Evolutionary conservation across 2,329 filamentous ascomycete genomes (phyloP), one percentile per base, ranked within the genome.

Genomic region (Alternaria sp.): DNA sequence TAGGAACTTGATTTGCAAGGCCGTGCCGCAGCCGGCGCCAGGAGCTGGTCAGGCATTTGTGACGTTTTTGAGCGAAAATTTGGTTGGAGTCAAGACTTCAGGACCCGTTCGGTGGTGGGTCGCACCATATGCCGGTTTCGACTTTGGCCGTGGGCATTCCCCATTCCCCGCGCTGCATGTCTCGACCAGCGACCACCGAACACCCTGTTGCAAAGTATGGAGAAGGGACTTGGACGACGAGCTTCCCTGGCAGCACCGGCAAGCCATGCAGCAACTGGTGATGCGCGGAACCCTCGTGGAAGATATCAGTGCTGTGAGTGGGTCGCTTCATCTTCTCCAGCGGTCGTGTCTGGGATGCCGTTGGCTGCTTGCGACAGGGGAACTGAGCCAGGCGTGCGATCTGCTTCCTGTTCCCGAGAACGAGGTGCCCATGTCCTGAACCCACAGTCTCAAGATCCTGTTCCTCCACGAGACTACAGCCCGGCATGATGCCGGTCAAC

Each of bases 21-120:
- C 62, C 64, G 68, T 67, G 68, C 67, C 65, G 66, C 61, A 61
- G 40, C 59, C 54, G 61, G 63, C 63, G 61, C 67, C 66, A 63
- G 58, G 50, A 58, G 45, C 58, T 54, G 56, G 63, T 54, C 57
- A 54, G 37, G 34, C 48, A 48, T 39, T 53, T 31, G 46, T 56
- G 51, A 54, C 34, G 45, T 39, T 53, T 53, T 28, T 14, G 29
- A 49, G 36, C 31, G 26, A 28, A 36, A 39, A 34, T 31, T 14
- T 48, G 51, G 31, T 33, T 51, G 39, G 33, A 41, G 55, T 51
- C 36, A 40, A 57, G 42, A 48, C 36, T n/a, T 36, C 34, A 23
- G 24, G 33, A 26, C n/a, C 48, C 23, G 46, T 45, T 51, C 24
- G 21, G 60, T 49, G 39, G 34, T 48, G 53, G 56, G 58, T 50